These are phyloP conservation scores for Scalesia atractyloides DNA, from an alignment of 129 eudicot species.

Conservation along the genomic window DNA sequence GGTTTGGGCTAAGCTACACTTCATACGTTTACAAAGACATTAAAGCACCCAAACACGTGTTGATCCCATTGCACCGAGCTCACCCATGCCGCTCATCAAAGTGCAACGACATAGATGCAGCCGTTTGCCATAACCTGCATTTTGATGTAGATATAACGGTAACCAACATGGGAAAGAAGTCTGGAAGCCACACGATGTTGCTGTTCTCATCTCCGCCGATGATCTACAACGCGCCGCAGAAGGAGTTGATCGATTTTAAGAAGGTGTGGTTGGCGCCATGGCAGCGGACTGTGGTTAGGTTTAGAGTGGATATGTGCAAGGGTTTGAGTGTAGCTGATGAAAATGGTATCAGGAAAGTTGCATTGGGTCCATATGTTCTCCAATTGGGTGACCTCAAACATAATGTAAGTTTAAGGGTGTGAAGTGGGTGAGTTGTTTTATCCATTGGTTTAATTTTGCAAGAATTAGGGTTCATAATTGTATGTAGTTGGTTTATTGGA, in stretches of 20 bases:
- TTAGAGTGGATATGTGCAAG: conserved; percentile 34
- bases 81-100: conserved; percentile 7
- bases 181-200: conserved; percentile 41
- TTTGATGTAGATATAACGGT: conserved; percentile 31
- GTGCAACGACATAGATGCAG: conserved; percentile 28
- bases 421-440: conserved; percentile 15
- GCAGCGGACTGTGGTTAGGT: conserved; percentile 3
- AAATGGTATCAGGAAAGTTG: conserved; percentile 28
- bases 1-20: conserved; percentile 51
- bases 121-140: conserved; percentile 23
- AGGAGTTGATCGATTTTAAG: conserved; percentile 38
- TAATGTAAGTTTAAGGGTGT: conserved; percentile 7
- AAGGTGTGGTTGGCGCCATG: conserved; percentile 24
- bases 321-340: conserved; percentile 35
- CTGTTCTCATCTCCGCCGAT: conserved; percentile 35
- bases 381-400: conserved; percentile 33
- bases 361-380: conserved; percentile 30
- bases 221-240: conserved; percentile 25
- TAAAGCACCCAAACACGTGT: conserved; percentile 33
- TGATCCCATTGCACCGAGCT: conserved; percentile 5
- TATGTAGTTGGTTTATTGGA: conserved; percentile 21
- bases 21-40: conserved; percentile 24
- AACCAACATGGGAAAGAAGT: conserved; percentile 32
- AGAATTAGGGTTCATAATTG: conserved; percentile 15
- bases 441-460: conserved; percentile 14